These are phyloP conservation scores for Gillenia trifoliata DNA, from an alignment of 306 rosid genomes.

Conservation along the genomic window DNA sequence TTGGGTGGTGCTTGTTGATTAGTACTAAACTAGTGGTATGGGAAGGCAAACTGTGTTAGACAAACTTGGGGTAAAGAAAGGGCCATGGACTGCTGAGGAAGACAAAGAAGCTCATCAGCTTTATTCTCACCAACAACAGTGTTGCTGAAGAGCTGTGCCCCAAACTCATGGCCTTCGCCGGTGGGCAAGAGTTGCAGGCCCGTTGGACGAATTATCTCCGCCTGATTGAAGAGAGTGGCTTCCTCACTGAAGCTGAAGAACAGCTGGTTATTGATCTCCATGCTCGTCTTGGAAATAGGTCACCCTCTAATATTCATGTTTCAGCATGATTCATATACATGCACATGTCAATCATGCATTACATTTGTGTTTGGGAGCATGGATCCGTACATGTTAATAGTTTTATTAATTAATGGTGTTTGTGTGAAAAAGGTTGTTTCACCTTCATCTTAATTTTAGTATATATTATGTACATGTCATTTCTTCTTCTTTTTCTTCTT, in stretches of 20 bases:
- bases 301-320: not conserved
- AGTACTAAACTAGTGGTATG: constrained; percentile 29
- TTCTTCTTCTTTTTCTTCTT: not conserved
- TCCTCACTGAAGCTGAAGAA: constrained; percentile 68
- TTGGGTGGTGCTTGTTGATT: not conserved
- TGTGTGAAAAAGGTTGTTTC: not conserved
- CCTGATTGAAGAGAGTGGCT: constrained; percentile 93
- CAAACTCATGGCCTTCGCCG: constrained; percentile 82
- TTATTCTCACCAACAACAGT: constrained; percentile 83
- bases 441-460: not conserved
- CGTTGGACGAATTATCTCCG: constrained; percentile 99
- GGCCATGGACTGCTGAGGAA: constrained; percentile 95
- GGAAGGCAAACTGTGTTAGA: constrained; percentile 99
- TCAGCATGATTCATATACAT: not conserved
- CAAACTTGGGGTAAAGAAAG: constrained; percentile 94
- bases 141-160: constrained; percentile 99
- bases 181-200: constrained; percentile 94
- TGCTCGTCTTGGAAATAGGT: constrained; percentile 94
- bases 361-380: not conserved
- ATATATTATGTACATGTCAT: not conserved
- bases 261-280: constrained; percentile 85
- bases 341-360: not conserved
- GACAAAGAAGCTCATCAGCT: constrained; percentile 87
- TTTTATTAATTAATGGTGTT: not conserved
- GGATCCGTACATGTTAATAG: not conserved